Percentiles rank a stretch among this genome's conserved stretches.
phyloP scores from a whole-genome alignment of 371 early-diverging fungal genomes.

The Nematocida parisii region DNA sequence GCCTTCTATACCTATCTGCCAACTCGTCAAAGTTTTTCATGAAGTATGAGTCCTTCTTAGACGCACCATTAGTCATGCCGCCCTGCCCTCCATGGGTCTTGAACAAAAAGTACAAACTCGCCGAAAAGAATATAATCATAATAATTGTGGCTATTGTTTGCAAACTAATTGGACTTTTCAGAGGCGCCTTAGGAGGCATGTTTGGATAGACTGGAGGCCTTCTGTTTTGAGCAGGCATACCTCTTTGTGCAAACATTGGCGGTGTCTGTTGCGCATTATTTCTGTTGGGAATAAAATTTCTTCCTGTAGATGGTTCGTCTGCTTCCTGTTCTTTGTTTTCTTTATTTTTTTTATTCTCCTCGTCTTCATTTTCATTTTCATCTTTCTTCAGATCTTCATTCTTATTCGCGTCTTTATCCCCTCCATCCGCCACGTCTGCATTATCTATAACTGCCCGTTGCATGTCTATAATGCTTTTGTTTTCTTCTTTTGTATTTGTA shows the following conservation, averaged over 20 bases:
- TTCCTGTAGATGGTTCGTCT: background rate
- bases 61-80: background rate
- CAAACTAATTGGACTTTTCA: background rate
- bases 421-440: background rate
- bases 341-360: conserved; percentile 2
- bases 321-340: background rate
- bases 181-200: background rate
- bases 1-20: background rate
- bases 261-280: no score
- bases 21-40: background rate
- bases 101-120: background rate
- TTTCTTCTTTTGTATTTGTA: background rate
- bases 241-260: no score
- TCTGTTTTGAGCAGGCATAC: background rate
- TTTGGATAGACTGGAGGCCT: background rate
- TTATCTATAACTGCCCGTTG: no score
- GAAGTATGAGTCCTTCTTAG: conserved; percentile 2
- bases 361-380: background rate
- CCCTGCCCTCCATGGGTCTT: background rate
- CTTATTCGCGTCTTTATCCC: background rate
- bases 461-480: background rate
- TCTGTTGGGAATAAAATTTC: no score
- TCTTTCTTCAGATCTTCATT: background rate
- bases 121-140: background rate
- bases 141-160: background rate